Evolutionary conservation across 345 rosid genomes (phyloP).

Genomic region (Kernera saxatilis): DNA sequence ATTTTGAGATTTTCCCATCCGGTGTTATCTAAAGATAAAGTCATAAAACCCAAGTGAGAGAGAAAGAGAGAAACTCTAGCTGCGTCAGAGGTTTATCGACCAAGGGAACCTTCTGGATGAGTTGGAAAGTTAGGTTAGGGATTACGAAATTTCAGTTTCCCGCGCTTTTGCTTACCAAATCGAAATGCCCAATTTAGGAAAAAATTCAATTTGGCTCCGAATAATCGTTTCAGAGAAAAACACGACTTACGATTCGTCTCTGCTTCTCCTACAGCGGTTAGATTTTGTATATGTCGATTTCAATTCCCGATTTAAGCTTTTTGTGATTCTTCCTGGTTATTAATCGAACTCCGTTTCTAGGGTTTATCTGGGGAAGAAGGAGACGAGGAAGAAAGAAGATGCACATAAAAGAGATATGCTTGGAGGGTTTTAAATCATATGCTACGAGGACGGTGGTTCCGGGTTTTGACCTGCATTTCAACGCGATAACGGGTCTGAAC

Average conservation of each 20-base stretch:
- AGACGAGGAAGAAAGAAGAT: conserved; percentile 28
- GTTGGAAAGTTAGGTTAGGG: not conserved
- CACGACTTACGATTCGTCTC: not conserved
- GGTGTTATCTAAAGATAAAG: not conserved
- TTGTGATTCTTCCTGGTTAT: not conserved
- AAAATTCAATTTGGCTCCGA: not conserved
- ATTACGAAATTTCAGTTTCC: not conserved
- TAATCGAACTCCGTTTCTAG: not conserved
- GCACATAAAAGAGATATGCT: conserved; percentile 80
- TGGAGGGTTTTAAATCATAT: conserved; percentile 95
- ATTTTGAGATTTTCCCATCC: conserved; percentile 23
- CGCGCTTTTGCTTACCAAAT: conserved; percentile 2
- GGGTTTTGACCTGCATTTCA: conserved; percentile 89
- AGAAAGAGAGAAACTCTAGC: not conserved
- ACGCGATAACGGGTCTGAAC: conserved; percentile 91
- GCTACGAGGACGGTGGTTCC: conserved; percentile 91
- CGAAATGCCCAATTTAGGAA: not conserved
- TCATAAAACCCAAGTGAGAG: not conserved
- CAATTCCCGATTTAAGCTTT: not conserved
- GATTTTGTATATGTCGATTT: not conserved
- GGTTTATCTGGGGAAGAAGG: not conserved
- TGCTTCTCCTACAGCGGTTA: conserved; percentile 1
- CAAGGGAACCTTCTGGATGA: not conserved
- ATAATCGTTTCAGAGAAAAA: not conserved
- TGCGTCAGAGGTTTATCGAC: not conserved